These are phyloP conservation scores for Ammopiptanthus mongolicus DNA, from an alignment of 306 rosid species.

Conservation along the genomic window DNA sequence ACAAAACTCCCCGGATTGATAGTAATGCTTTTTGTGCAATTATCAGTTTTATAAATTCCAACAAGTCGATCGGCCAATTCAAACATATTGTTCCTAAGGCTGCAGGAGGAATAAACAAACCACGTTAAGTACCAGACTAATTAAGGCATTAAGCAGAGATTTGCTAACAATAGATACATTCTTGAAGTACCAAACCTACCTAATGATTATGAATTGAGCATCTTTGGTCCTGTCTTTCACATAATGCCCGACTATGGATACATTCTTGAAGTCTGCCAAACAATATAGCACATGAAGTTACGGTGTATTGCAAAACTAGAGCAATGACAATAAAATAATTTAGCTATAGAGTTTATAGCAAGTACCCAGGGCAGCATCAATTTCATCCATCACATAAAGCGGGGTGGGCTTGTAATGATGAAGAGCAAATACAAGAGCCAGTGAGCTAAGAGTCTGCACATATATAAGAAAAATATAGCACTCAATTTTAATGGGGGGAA, in stretches of 20 bases:
- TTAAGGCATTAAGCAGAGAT: not conserved
- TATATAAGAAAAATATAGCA: not conserved
- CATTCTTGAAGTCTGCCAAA: conserved; percentile 83
- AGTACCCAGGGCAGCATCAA: conserved; percentile 90
- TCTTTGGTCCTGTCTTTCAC: conserved; percentile 93
- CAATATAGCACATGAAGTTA: conserved; percentile 19
- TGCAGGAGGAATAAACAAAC: conserved; percentile 29
- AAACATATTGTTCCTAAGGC: conserved; percentile 94
- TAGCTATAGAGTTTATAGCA: not conserved
- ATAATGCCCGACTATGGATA: conserved; percentile 89
- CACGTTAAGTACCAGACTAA: not conserved
- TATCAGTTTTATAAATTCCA: conserved; percentile 89
- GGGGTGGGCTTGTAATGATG: conserved; percentile 99
- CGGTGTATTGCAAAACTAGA: not conserved
- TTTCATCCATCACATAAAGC: conserved; percentile 96
- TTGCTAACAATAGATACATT: not conserved
- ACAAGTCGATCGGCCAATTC: conserved; percentile 94
- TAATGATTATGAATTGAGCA: conserved; percentile 82
- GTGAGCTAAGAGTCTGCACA: conserved; percentile 89
- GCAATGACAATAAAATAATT: not conserved
- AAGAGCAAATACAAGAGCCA: conserved; percentile 97
- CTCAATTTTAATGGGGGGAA: not conserved
- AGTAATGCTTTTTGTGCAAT: conserved; percentile 93
- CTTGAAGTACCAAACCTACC: conserved; percentile 40
- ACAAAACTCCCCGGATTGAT: conserved; percentile 77